Percentiles rank a stretch among this genome's conserved stretches.
Conservation (phyloP, 345 rosid genomes). For the Murraya paniculata region DNA sequence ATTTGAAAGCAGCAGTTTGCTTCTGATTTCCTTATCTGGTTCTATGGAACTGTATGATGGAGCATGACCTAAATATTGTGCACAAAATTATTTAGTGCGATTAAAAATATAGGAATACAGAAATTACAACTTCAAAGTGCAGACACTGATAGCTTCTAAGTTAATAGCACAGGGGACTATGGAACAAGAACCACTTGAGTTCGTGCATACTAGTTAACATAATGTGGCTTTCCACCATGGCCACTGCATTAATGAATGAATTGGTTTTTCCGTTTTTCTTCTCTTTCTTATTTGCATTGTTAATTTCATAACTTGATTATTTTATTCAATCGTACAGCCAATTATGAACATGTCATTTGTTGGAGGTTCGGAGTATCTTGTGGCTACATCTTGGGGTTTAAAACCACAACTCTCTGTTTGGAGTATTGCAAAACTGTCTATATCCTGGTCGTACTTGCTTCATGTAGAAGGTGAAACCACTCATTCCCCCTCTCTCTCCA, state of each 20-base stretch:
- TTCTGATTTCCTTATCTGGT: background rate
- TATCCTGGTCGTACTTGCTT: constrained; percentile 79
- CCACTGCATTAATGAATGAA: background rate
- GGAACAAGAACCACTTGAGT: background rate
- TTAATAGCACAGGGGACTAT: background rate
- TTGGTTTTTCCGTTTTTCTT: background rate
- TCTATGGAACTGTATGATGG: background rate
- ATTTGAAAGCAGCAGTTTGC: background rate
- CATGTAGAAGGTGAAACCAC: constrained; percentile 64
- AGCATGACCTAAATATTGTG: background rate
- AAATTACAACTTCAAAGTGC: background rate
- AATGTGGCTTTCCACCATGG: background rate
- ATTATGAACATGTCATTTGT: constrained; percentile 61
- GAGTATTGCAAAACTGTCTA: constrained; percentile 64
- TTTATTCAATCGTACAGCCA: constrained; percentile 48
- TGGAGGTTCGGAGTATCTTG: constrained; percentile 75
- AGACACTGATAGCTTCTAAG: background rate
- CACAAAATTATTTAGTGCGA: background rate
- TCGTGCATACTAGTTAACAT: background rate
- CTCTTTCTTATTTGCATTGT: background rate
- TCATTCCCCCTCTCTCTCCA: background rate
- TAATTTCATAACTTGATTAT: no score
- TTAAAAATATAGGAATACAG: background rate
- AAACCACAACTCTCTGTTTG: constrained; percentile 74
- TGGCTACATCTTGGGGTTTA: constrained; percentile 59